Conservation (phyloP, 106 monocot species). For the Acorus calamus region DNA sequence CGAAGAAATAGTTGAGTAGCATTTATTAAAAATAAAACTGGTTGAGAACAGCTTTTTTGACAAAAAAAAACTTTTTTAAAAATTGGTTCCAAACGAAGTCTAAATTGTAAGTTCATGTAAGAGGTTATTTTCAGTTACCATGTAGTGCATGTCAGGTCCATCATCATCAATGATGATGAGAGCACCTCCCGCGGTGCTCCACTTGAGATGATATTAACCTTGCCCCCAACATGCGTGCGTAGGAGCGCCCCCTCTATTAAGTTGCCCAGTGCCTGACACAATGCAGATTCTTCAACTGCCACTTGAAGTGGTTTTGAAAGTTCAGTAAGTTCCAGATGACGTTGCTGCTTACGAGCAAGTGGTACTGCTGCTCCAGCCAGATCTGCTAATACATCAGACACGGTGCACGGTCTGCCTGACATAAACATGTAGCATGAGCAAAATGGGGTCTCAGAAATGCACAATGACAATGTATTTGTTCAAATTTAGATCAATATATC, state of each 20-base stretch:
- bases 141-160: slow-evolving; percentile 93
- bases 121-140: slow-evolving; percentile 38
- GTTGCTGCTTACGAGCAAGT: slow-evolving; percentile 55
- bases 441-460: slow-evolving; percentile 1
- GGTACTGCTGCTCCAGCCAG: slow-evolving; percentile 61
- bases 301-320: slow-evolving; percentile 32
- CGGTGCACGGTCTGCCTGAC: slow-evolving; percentile 83
- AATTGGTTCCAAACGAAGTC: background rate
- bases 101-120: background rate
- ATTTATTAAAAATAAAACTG: no score
- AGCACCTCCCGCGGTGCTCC: slow-evolving; percentile 63
- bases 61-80: no score
- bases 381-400: slow-evolving; percentile 63
- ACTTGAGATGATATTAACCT: slow-evolving; percentile 54
- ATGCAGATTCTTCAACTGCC: slow-evolving; percentile 71
- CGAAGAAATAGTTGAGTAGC: no score
- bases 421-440: slow-evolving; percentile 18
- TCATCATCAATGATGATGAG: slow-evolving; percentile 81
- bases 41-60: no score
- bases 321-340: slow-evolving; percentile 37
- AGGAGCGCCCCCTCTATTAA: slow-evolving; percentile 84
- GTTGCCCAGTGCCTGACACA: slow-evolving; percentile 86
- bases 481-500: no score
- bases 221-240: slow-evolving; percentile 55
- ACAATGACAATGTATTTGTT: background rate